Evolutionary conservation across 176 grass and related monocot species (phyloP).

Genomic region (Thinopyrum elongatum): DNA sequence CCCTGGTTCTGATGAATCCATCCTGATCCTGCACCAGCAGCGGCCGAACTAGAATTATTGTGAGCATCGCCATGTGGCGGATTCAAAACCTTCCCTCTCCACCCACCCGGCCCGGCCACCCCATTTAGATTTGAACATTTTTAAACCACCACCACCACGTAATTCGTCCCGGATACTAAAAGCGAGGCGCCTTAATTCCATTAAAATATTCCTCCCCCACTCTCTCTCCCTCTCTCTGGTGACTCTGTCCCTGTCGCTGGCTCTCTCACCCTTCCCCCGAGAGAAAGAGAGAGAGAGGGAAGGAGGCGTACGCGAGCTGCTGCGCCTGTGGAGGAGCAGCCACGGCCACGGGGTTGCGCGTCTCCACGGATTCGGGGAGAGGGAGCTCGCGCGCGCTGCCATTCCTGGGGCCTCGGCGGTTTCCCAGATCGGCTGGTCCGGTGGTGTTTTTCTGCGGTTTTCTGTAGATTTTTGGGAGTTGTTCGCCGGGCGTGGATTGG

Average conservation of each 20-base stretch:
- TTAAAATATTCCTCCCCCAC: conserved; percentile 12
- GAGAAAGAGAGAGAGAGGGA: not conserved
- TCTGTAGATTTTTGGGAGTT: not conserved
- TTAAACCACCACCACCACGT: conserved; percentile 20
- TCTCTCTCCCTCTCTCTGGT: not conserved
- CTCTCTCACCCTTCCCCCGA: conserved; percentile 5
- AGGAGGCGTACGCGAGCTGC: conserved; percentile 8
- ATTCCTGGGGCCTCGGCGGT: not conserved
- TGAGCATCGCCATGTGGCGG: conserved; percentile 7
- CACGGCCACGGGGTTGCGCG: not conserved
- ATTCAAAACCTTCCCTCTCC: conserved; percentile 37
- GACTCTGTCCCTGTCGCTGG: conserved; percentile 33
- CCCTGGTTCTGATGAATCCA: conserved; percentile 26
- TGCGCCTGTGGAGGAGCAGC: conserved; percentile 2
- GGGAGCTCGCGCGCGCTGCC: not conserved
- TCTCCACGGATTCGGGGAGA: not conserved
- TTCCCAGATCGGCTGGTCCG: conserved; percentile 27
- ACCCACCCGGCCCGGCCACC: not conserved
- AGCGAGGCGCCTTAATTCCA: conserved; percentile 35
- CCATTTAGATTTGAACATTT: conserved; percentile 46
- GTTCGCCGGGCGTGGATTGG: conserved; percentile 23
- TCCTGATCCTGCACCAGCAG: not conserved
- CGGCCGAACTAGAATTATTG: not conserved
- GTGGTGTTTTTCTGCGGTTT: not conserved
- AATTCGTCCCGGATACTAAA: conserved; percentile 30